Conservation (phyloP, 2,329 filamentous ascomycete genomes). For the Dactylellina leptospora region DNA sequence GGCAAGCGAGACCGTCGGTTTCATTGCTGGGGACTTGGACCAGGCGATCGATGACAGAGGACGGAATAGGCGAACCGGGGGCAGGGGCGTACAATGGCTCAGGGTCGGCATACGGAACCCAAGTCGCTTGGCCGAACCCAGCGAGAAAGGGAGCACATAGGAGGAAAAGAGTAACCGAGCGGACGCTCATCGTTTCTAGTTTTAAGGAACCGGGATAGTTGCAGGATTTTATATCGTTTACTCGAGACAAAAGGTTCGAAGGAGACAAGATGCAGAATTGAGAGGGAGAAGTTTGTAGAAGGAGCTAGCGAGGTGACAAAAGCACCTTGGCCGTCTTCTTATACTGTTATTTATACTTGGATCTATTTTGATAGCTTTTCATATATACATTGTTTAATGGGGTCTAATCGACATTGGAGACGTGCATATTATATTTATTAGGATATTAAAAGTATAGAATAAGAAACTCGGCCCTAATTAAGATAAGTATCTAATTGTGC, state of each 20-base stretch:
- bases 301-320: neutral
- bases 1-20: neutral
- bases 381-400: slow-evolving; percentile 29
- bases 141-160: slow-evolving; percentile 21
- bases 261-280: slow-evolving; percentile 3
- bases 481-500: no score
- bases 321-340: no score
- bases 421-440: no score
- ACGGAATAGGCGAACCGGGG: neutral
- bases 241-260: slow-evolving; percentile 18
- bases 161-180: slow-evolving; percentile 9
- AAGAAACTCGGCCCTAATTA: no score
- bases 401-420: no score
- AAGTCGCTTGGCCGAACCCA: slow-evolving; percentile 6
- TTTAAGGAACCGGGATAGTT: neutral
- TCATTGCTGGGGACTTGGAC: neutral
- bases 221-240: slow-evolving; percentile 2
- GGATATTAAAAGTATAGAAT: no score
- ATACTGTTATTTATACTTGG: no score
- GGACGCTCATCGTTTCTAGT: slow-evolving; percentile 11
- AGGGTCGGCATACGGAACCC: slow-evolving; percentile 9
- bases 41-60: neutral
- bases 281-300: neutral
- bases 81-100: neutral
- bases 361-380: neutral